Percentiles rank a stretch among this genome's conserved stretches.
These are phyloP conservation scores for Inga laurina DNA, from an alignment of 306 rosid genomes.

Conservation along the genomic window DNA sequence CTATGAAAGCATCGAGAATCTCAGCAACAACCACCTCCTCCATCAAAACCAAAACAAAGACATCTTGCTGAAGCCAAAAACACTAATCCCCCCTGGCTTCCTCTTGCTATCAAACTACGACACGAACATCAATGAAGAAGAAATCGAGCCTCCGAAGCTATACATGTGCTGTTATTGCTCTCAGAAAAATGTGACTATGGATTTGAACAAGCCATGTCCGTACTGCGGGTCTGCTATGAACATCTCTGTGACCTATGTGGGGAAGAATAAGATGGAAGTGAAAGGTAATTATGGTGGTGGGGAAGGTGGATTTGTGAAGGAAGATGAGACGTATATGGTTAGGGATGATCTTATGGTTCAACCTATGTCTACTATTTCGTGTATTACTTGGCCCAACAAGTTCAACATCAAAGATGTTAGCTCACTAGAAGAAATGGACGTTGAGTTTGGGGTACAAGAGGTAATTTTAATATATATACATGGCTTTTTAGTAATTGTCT, in stretches of 20 bases:
- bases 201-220: neutral
- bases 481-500: neutral
- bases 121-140: neutral
- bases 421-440: neutral
- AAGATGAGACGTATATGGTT: neutral
- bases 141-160: neutral
- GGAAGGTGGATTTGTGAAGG: neutral
- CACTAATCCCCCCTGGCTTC: neutral
- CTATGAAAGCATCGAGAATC: slow-evolving; percentile 43
- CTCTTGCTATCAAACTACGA: neutral
- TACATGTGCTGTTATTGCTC: neutral
- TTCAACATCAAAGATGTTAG: neutral
- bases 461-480: neutral
- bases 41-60: slow-evolving; percentile 33
- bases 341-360: neutral
- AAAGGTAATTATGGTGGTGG: neutral
- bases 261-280: neutral
- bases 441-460: neutral
- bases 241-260: neutral
- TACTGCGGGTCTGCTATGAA: neutral
- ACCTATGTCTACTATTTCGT: neutral
- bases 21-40: slow-evolving; percentile 36
- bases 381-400: neutral
- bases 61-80: slow-evolving; percentile 30
- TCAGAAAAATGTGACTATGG: neutral